Evolutionary conservation across 768 basidiomycete species (phyloP).

Genomic region (Agrocybe chaxingu): DNA sequence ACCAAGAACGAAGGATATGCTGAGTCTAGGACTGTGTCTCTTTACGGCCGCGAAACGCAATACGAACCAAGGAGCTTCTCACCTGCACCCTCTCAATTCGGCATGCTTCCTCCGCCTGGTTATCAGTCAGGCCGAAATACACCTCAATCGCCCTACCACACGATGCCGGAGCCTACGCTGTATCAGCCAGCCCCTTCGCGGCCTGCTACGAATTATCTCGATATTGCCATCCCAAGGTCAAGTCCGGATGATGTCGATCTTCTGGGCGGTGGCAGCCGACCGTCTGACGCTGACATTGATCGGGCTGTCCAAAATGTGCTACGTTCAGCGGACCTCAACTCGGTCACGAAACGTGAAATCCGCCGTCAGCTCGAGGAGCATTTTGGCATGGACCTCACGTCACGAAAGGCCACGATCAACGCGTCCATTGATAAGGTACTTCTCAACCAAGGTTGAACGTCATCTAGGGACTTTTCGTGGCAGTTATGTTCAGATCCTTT

Average conservation of each 20-base stretch:
- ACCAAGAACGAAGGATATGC: constrained; percentile 70
- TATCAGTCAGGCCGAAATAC: constrained; percentile 80
- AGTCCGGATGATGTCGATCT: constrained; percentile 53
- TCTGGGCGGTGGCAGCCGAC: constrained; percentile 28
- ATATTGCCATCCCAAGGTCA: constrained; percentile 57
- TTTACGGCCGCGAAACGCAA: constrained; percentile 85
- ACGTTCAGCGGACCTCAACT: constrained; percentile 78
- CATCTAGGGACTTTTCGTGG: constrained; percentile 8
- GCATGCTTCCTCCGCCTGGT: constrained; percentile 59
- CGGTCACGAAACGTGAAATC: constrained; percentile 90
- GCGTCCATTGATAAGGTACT: constrained; percentile 72
- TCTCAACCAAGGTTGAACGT: constrained; percentile 39
- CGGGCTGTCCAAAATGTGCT: constrained; percentile 71
- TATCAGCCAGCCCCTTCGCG: constrained; percentile 67
- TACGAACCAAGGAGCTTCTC: constrained; percentile 78
- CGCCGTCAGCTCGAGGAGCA: constrained; percentile 78
- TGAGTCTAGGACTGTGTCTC: constrained; percentile 73
- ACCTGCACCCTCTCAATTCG: constrained; percentile 69
- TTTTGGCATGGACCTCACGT: constrained; percentile 74
- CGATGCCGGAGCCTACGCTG: constrained; percentile 31
- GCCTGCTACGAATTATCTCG: constrained; percentile 75
- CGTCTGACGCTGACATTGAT: constrained; percentile 72
- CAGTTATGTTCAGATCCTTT: constrained; percentile 5
- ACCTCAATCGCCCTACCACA: constrained; percentile 48
- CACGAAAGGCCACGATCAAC: constrained; percentile 74